Evolutionary conservation across 164 flowering plant species (phyloP), one percentile per base, ranked within the genome.

Genomic region (Kalanchoe fedtschenkoi): DNA sequence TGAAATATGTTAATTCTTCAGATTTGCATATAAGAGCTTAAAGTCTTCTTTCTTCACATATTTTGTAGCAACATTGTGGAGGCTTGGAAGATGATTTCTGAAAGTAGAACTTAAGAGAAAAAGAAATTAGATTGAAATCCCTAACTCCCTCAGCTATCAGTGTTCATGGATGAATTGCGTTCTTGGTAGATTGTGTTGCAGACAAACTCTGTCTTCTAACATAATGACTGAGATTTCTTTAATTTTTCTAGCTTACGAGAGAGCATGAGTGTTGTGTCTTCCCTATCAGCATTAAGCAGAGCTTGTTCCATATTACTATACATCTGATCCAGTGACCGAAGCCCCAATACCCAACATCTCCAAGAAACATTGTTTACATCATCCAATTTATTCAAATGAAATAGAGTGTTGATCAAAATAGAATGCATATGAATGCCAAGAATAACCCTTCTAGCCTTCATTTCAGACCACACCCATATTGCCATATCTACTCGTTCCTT

Each of bases 341-440:
- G 84, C 0, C 98, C 98, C 73, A n/a, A 75, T 64, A 41, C 82
- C 86, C 67, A 92, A 56, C 98, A 92, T 92, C 69, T 92, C 88
- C 39, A 76, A 69, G 53, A 89, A 83, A 69, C 77, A 87, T 71
- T 76, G 68, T 87, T 78, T 22, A 95, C 96, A 28, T 84, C 89
- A 19, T 83, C 93, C 28, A 92, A 61, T 70, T 71, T 81, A 61
- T 75, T 77, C 44, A 77, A 85, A 60, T 68, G 74, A 64, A 91
- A 89, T 42, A 89, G 72, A 17, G 80, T 68, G 53, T 72, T 71
- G 35, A 92, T 82, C 73, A 92, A 67, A 10, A 75, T 58, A 1
- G 86, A 80, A 67, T 81, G 89, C 91, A 87, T 77, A 51, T 87
- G 88, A 88, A 92, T 83, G 10, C 87, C 83, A 15, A 95, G 96